Evolutionary conservation across 1,284 basidiomycete species (phyloP).

Genomic region (Flammula alnicola): DNA sequence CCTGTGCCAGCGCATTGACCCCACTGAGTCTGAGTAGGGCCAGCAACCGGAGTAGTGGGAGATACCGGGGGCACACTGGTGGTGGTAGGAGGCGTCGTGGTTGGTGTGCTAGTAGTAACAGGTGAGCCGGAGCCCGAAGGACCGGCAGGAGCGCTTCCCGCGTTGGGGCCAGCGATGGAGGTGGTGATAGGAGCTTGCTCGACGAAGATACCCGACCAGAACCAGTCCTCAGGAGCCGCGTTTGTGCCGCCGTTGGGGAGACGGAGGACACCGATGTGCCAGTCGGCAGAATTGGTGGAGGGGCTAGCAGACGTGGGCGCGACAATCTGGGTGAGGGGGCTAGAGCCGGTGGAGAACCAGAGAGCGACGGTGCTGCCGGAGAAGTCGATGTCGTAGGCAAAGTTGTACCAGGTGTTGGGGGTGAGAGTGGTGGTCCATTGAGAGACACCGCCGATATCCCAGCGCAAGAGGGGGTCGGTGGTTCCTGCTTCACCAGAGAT

Average conservation of each 20-base stretch:
- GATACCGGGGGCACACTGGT: slow-evolving; percentile 31
- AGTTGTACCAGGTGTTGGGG: slow-evolving; percentile 66
- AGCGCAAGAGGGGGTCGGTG: slow-evolving; percentile 48
- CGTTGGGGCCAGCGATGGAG: slow-evolving; percentile 44
- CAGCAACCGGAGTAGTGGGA: slow-evolving; percentile 41
- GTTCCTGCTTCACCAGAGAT: slow-evolving; percentile 42
- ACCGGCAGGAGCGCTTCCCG: slow-evolving; percentile 22
- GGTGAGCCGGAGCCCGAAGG: slow-evolving; percentile 32
- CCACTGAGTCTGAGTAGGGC: slow-evolving; percentile 49
- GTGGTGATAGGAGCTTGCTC: slow-evolving; percentile 62
- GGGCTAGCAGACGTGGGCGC: slow-evolving; percentile 52
- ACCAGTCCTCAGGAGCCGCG: slow-evolving; percentile 56
- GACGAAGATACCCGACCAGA: slow-evolving; percentile 63
- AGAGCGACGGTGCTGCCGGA: slow-evolving; percentile 57
- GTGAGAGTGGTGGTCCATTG: slow-evolving; percentile 59
- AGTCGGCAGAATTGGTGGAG: slow-evolving; percentile 66
- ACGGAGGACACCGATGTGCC: slow-evolving; percentile 66
- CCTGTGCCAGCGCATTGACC: slow-evolving; percentile 61
- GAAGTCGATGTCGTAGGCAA: slow-evolving; percentile 68
- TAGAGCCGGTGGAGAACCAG: slow-evolving; percentile 58
- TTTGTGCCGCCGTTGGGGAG: slow-evolving; percentile 47
- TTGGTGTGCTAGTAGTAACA: slow-evolving; percentile 34
- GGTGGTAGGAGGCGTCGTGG: slow-evolving; percentile 19
- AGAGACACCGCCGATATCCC: slow-evolving; percentile 51
- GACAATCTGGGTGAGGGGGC: slow-evolving; percentile 54